phyloP scores from a whole-genome alignment of 1,139 yeast species.

The Candida glucosophila region DNA sequence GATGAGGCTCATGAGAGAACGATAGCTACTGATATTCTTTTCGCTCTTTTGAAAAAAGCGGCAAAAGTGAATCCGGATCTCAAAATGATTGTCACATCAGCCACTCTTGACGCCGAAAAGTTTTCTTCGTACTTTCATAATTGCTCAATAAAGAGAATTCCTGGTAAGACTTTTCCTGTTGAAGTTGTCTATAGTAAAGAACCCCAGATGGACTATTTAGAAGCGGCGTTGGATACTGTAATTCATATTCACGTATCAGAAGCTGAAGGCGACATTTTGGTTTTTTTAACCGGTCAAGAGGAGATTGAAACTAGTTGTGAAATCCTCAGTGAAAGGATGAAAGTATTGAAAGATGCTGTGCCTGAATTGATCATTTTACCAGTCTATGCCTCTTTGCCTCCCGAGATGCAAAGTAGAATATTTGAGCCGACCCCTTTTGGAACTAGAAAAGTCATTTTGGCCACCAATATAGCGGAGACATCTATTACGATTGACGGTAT shows the following conservation, averaged over 20 bases:
- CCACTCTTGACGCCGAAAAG: constrained; percentile 80
- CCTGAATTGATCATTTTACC: constrained; percentile 78
- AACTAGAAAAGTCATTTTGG: constrained; percentile 62
- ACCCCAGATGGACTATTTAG: constrained; percentile 81
- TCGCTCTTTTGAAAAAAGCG: constrained; percentile 76
- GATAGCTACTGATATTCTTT: constrained; percentile 84
- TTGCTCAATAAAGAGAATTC: constrained; percentile 78
- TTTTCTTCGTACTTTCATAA: constrained; percentile 69
- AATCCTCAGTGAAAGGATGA: constrained; percentile 56
- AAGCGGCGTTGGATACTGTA: constrained; percentile 73
- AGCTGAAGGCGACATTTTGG: constrained; percentile 73
- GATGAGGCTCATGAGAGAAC: constrained; percentile 98
- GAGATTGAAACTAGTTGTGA: constrained; percentile 90
- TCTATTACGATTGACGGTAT: constrained; percentile 78
- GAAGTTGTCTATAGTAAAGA: constrained; percentile 67
- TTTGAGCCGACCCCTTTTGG: constrained; percentile 72
- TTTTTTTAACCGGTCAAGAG: constrained; percentile 86
- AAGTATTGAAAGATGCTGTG: constrained; percentile 53
- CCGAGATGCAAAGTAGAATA: constrained; percentile 63
- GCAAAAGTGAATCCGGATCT: constrained; percentile 61
- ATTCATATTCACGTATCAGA: constrained; percentile 76
- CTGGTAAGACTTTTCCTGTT: constrained; percentile 88
- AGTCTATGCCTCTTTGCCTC: constrained; percentile 72
- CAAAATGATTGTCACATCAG: constrained; percentile 80
- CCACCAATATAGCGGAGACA: constrained; percentile 79